Conservation (phyloP, 2,329 filamentous ascomycete genomes). For the Stagonosporopsis tanaceti region DNA sequence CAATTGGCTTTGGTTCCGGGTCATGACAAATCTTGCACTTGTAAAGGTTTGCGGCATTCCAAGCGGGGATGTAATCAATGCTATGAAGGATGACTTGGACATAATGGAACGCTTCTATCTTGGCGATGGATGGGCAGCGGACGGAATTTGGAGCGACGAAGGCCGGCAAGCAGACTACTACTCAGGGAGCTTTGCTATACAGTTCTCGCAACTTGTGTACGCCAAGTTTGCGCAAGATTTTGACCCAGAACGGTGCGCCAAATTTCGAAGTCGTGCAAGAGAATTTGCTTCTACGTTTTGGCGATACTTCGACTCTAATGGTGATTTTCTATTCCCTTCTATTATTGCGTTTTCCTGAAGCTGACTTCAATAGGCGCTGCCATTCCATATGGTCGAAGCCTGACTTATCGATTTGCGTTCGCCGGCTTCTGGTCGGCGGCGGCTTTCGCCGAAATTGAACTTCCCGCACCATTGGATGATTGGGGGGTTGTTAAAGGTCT, state of each 20-base stretch:
- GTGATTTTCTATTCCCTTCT: constrained; percentile 32
- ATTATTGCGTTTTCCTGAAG: background rate
- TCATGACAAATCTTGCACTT: constrained; percentile 60
- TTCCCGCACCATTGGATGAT: constrained; percentile 50
- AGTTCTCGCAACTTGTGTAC: constrained; percentile 61
- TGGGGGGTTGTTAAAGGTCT: constrained; percentile 58
- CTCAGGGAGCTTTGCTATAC: constrained; percentile 63
- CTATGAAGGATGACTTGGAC: constrained; percentile 54
- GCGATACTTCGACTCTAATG: constrained; percentile 58
- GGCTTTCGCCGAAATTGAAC: constrained; percentile 53
- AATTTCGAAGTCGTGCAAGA: constrained; percentile 52
- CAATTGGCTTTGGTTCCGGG: constrained; percentile 64
- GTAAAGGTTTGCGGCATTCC: constrained; percentile 53
- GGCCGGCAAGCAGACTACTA: constrained; percentile 60
- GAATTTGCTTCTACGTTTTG: constrained; percentile 56
- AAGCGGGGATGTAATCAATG: constrained; percentile 41
- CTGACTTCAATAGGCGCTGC: constrained; percentile 51
- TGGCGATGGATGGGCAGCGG: constrained; percentile 57
- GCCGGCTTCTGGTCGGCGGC: constrained; percentile 59
- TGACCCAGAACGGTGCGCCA: constrained; percentile 50
- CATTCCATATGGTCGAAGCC: constrained; percentile 61
- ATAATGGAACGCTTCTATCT: constrained; percentile 58
- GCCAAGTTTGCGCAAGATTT: constrained; percentile 54
- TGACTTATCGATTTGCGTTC: constrained; percentile 62
- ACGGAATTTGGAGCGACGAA: constrained; percentile 55